Evolutionary conservation across 228 moss, liverwort and hornwort genomes (phyloP).

Genomic region (Sphagnum fallax): DNA sequence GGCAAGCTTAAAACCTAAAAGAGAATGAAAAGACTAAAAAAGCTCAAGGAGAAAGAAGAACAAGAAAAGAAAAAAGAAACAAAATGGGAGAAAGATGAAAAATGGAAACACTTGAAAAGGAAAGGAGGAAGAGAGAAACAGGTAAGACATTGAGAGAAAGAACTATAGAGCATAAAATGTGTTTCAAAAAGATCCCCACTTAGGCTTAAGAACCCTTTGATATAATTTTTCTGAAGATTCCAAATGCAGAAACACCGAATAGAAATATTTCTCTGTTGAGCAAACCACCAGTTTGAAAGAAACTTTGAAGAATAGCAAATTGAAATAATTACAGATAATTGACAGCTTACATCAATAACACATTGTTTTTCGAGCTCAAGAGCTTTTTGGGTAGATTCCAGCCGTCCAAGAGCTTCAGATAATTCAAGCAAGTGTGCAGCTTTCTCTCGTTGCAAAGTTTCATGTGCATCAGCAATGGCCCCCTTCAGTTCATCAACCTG

Average conservation of each 20-base stretch:
- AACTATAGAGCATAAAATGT: no score
- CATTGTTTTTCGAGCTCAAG: constrained; percentile 87
- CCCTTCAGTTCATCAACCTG: constrained; percentile 75
- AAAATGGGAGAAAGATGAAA: no score
- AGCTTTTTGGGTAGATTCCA: constrained; percentile 59
- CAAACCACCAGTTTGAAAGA: not conserved
- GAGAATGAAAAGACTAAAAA: not conserved
- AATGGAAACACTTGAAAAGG: no score
- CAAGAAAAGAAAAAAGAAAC: no score
- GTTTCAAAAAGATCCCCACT: no score
- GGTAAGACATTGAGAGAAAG: no score
- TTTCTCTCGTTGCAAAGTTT: constrained; percentile 78
- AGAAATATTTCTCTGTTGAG: not conserved
- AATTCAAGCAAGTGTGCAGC: constrained; percentile 83
- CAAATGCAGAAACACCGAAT: not conserved
- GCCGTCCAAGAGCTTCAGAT: constrained; percentile 71
- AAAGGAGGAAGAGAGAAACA: no score
- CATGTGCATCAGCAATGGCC: constrained; percentile 58
- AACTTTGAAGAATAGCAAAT: not conserved
- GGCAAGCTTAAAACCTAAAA: not conserved
- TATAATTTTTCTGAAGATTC: not conserved
- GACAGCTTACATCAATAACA: constrained; percentile 70
- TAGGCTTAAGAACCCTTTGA: not conserved
- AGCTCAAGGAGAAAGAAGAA: no score
- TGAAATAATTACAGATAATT: not conserved